A percentile compares a stretch with the other conserved stretches of the same genome.
Conservation (phyloP, 805 yeast species). For the Dipodascus albidus region DNA sequence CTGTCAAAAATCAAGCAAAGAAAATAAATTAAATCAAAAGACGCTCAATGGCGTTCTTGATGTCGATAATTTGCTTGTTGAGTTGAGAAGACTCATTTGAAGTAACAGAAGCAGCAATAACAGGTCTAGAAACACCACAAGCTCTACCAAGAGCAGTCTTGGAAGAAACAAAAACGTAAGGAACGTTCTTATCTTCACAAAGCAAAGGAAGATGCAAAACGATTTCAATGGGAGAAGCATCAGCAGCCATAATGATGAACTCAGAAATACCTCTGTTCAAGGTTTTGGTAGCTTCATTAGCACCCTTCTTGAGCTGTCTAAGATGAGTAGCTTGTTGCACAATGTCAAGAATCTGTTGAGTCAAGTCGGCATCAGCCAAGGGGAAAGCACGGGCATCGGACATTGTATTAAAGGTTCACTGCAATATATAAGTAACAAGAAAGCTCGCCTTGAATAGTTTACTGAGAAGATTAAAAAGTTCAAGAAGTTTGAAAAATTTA, state of each 20-base stretch:
- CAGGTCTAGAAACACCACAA: slow-evolving; percentile 99
- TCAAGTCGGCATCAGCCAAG: slow-evolving; percentile 87
- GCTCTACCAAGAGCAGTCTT: slow-evolving; percentile 99
- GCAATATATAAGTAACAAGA: background rate
- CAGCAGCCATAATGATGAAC: slow-evolving; percentile 99
- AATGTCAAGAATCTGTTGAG: slow-evolving; percentile 95
- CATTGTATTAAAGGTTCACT: slow-evolving; percentile 30
- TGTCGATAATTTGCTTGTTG: slow-evolving; percentile 92
- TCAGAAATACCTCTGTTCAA: slow-evolving; percentile 99
- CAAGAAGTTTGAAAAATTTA: slow-evolving; percentile 6
- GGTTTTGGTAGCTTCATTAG: slow-evolving; percentile 98
- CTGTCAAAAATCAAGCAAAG: background rate
- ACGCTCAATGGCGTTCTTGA: slow-evolving; percentile 98
- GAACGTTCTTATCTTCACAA: slow-evolving; percentile 99
- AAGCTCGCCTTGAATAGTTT: background rate
- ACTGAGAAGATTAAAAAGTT: background rate
- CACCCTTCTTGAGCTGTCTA: slow-evolving; percentile 99
- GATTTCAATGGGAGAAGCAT: slow-evolving; percentile 98
- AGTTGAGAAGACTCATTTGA: slow-evolving; percentile 97
- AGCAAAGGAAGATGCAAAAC: slow-evolving; percentile 92
- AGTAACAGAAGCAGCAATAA: slow-evolving; percentile 96
- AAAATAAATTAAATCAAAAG: slow-evolving; percentile 57
- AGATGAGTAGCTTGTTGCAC: slow-evolving; percentile 96
- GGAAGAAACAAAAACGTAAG: slow-evolving; percentile 97
- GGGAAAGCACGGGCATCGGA: slow-evolving; percentile 99